A percentile compares a stretch with the other conserved stretches of the same genome.
Evolutionary conservation across 192 early-diverging fungal species (phyloP).

Genomic region (Piromyces sp.): DNA sequence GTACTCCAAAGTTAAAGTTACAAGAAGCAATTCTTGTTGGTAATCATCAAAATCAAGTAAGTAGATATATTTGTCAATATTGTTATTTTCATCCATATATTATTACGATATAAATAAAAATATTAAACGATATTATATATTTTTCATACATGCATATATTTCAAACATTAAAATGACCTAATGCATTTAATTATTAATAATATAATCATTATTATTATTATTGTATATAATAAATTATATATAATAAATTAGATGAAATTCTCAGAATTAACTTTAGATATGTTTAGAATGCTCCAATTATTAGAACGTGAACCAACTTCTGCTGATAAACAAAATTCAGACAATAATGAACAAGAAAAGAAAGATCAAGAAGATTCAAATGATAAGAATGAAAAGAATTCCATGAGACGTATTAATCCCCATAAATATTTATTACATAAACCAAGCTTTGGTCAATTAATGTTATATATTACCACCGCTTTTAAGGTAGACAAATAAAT

Average conservation of each 20-base stretch:
- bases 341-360: background rate
- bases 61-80: background rate
- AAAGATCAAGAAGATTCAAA: background rate
- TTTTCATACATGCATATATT: too few relatives aligned
- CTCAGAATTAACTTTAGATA: slow-evolving; percentile 86
- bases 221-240: background rate
- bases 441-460: slow-evolving; percentile 75
- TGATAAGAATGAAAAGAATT: background rate
- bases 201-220: too few relatives aligned
- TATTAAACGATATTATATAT: too few relatives aligned
- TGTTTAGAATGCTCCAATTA: slow-evolving; percentile 88
- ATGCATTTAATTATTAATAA: too few relatives aligned
- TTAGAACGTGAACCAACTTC: slow-evolving; percentile 60
- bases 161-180: too few relatives aligned
- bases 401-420: slow-evolving; percentile 41
- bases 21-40: slow-evolving; percentile 95
- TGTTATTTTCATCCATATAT: too few relatives aligned
- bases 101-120: too few relatives aligned
- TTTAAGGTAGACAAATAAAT: slow-evolving; percentile 45
- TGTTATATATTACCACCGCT: slow-evolving; percentile 78
- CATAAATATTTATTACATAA: slow-evolving; percentile 90
- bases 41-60: slow-evolving; percentile 72
- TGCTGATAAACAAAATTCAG: background rate
- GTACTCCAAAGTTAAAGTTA: slow-evolving; percentile 35
- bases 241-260: slow-evolving; percentile 57